Base-by-base conservation (phyloP, 2,329 filamentous ascomycete species). In the Claviceps capensis region DNA sequence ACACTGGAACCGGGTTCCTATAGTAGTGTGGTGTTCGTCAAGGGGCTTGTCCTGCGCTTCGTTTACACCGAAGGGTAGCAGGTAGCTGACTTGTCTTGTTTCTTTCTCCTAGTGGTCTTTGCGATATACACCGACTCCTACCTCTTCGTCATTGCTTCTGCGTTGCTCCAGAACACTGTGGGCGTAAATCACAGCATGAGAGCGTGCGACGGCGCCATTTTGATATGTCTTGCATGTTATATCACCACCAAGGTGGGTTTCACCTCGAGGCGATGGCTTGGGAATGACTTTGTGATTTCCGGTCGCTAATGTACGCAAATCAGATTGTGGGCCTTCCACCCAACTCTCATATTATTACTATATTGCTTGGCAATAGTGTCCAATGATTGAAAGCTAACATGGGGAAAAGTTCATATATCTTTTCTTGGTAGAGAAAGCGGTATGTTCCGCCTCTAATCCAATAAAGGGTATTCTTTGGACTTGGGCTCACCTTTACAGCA, bases 351-450 rank as follows among this genome's bases (percentile, higher is more conserved):
- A 14, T 14, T n/a, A 19, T 19, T 7, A 19, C 6, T 19, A 16
- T 36, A 30, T n/a, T n/a, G 26, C 2, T 36, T 37, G 17, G 3
- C n/a, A 9, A 11, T 19, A 17, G 14, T 9, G 13, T 38, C 9
- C 9, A 19, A 37, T 17, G 2, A 17, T 14, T 14, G 11, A 17
- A 36, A 34, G 7, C 34, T 48, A 38, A 48, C 36, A 34, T 22
- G 19, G 1, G 4, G 7, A n/a, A 40, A 46, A 75, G 67, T 64
- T 82, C 22, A 78, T 83, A n/a, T 84, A 83, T 59, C 69, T 79
- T 26, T 84, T 83, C 60, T 67, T 84, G 2, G 79, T 81, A 1
- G 81, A 84, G 61, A 81, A 80, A 64, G 79, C 76, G 44, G 78
- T 79, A 23, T 23, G 53, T 52, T 38, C 9, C 43, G 64, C 61